Evolutionary conservation across 164 flowering plant genomes (phyloP).

Genomic region (Vitis cinerea): DNA sequence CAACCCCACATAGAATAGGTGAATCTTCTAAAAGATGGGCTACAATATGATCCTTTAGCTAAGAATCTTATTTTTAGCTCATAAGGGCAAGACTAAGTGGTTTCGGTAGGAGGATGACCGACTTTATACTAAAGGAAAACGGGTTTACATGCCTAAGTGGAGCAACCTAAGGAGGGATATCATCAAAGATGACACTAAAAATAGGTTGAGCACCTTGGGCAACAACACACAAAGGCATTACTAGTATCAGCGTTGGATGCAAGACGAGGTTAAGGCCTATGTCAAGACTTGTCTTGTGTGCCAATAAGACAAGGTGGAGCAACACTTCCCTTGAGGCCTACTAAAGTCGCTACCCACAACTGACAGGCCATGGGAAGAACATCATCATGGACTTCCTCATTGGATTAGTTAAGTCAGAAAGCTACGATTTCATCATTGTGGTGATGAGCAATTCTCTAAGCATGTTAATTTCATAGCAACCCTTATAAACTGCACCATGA

Average conservation of each 20-base stretch:
- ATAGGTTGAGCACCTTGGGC: conserved; percentile 14
- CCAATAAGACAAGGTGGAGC: conserved; percentile 15
- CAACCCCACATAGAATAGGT: not conserved
- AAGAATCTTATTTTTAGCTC: too few species aligned
- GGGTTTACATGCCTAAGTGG: conserved; percentile 3
- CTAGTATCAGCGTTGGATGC: conserved; percentile 6
- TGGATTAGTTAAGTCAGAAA: too few species aligned
- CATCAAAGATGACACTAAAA: not conserved
- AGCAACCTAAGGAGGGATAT: not conserved
- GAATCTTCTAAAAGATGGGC: not conserved
- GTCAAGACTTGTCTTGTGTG: conserved; percentile 16
- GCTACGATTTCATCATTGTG: not conserved
- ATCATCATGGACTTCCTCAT: too few species aligned
- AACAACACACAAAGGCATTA: not conserved
- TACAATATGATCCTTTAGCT: not conserved
- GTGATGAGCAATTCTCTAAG: conserved; percentile 13
- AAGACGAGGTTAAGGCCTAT: conserved; percentile 3
- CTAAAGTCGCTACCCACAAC: too few species aligned
- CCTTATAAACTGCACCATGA: not conserved
- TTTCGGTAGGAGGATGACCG: not conserved
- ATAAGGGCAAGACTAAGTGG: not conserved
- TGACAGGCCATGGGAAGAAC: too few species aligned
- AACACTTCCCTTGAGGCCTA: too few species aligned
- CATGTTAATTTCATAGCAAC: conserved; percentile 5
- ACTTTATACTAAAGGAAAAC: not conserved